Percentiles rank a stretch among this genome's conserved stretches.
These are phyloP conservation scores for Breviolum minutum DNA, from an alignment of 73 alveolate genomes.

Conservation along the genomic window DNA sequence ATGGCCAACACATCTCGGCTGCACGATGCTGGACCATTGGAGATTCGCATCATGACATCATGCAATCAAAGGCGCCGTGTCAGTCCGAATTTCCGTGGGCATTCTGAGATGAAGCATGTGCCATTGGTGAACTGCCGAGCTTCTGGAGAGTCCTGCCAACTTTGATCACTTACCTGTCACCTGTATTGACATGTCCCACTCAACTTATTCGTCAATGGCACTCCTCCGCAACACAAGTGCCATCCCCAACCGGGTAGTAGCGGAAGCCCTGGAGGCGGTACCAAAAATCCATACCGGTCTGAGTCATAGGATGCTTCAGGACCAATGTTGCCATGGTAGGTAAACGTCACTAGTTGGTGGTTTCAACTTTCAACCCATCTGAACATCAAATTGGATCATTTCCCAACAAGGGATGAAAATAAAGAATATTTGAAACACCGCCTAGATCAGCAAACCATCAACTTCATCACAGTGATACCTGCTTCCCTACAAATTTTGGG, in stretches of 20 bases:
- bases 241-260: slow-evolving; percentile 75
- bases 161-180: background rate
- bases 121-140: slow-evolving; percentile 57
- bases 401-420: too few species aligned
- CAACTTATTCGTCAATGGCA: background rate
- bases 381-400: too few species aligned
- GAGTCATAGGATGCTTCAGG: background rate
- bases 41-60: background rate
- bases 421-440: background rate
- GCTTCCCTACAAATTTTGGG: background rate
- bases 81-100: slow-evolving; percentile 19
- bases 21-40: background rate
- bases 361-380: too few species aligned
- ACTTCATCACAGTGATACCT: too few species aligned
- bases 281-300: background rate
- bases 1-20: slow-evolving; percentile 59
- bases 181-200: background rate
- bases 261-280: slow-evolving; percentile 38
- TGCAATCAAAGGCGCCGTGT: background rate
- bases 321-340: background rate
- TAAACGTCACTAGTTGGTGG: too few species aligned
- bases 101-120: slow-evolving; percentile 39
- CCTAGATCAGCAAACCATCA: too few species aligned
- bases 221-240: slow-evolving; percentile 49
- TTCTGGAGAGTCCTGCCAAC: slow-evolving; percentile 26